A percentile compares a stretch with the other conserved stretches of the same genome.
Evolutionary conservation across 2,329 filamentous ascomycete genomes (phyloP).

Genomic region (Mollisia scopiformis): DNA sequence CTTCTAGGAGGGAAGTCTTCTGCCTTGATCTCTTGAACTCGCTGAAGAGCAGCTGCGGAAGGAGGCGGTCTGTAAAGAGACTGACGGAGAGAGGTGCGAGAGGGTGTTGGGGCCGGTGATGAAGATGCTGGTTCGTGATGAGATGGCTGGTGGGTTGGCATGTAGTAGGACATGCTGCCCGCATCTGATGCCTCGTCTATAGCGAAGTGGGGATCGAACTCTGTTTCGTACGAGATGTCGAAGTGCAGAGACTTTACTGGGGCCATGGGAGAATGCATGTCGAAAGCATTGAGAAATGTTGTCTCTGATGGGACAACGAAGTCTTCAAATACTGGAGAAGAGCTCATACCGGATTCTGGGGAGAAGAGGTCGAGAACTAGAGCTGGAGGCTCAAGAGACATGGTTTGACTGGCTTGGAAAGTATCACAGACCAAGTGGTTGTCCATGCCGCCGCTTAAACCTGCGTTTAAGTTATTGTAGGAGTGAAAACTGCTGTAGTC

Average conservation of each 20-base stretch:
- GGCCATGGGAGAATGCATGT: constrained; percentile 19
- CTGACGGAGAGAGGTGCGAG: constrained; percentile 2
- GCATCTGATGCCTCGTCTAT: constrained; percentile 1
- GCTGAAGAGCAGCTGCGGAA: constrained; percentile 15
- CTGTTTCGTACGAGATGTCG: constrained; percentile 18
- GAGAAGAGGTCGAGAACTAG: constrained; percentile 26
- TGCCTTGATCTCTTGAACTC: constrained; percentile 4
- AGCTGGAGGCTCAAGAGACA: constrained; percentile 20
- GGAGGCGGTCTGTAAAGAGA: constrained; percentile 3
- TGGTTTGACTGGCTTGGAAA: constrained; percentile 11
- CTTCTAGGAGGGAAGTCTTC: too few relatives aligned
- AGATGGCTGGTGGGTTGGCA: background rate
- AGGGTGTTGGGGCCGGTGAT: constrained; percentile 16
- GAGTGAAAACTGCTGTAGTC: background rate
- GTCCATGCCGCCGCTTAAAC: background rate
- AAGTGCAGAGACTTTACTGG: constrained; percentile 18
- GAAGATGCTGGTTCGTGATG: background rate
- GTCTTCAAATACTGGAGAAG: constrained; percentile 18
- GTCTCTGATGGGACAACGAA: constrained; percentile 33
- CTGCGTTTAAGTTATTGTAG: background rate
- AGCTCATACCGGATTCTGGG: constrained; percentile 19
- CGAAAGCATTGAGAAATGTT: constrained; percentile 27
- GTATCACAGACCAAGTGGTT: background rate
- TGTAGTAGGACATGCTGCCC: constrained; percentile 6
- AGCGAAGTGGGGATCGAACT: constrained; percentile 7